These are phyloP conservation scores for Allantophomopsis lycopodina DNA, from an alignment of 2,329 filamentous ascomycete species.

Conservation along the genomic window DNA sequence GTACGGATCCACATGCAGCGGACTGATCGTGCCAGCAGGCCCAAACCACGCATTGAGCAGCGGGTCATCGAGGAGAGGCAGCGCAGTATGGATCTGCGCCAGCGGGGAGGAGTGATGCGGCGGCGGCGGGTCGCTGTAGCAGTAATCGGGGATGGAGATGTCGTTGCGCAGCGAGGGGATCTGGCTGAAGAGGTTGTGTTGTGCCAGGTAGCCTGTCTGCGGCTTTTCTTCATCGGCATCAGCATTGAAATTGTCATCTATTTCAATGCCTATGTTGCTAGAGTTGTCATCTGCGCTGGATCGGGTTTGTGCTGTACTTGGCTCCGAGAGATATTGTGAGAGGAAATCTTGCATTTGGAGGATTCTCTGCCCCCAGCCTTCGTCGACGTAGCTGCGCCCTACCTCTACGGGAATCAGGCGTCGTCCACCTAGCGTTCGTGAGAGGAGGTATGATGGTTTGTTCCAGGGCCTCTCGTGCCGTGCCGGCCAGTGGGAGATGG, in stretches of 20 bases:
- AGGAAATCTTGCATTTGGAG: constrained; percentile 48
- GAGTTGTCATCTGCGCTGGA: background rate
- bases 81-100: constrained; percentile 22
- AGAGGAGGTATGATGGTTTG: constrained; percentile 59
- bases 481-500: constrained; percentile 66
- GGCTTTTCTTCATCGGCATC: constrained; percentile 1
- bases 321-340: background rate
- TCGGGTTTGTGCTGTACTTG: background rate
- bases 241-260: too few relatives aligned
- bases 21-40: constrained; percentile 75
- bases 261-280: background rate
- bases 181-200: constrained; percentile 77
- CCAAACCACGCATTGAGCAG: constrained; percentile 89
- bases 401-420: constrained; percentile 78
- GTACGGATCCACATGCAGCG: constrained; percentile 86
- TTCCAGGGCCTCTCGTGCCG: constrained; percentile 55
- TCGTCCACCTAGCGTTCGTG: constrained; percentile 59
- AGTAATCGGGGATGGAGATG: constrained; percentile 72
- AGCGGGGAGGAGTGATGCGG: constrained; percentile 33
- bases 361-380: constrained; percentile 71
- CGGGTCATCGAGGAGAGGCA: constrained; percentile 38
- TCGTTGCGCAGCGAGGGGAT: constrained; percentile 66
- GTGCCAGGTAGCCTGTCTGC: constrained; percentile 70
- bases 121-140: constrained; percentile 54
- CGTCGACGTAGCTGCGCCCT: constrained; percentile 77